phyloP scores from a whole-genome alignment of 2,329 filamentous ascomycete genomes.

The Xylariaceae sp. region DNA sequence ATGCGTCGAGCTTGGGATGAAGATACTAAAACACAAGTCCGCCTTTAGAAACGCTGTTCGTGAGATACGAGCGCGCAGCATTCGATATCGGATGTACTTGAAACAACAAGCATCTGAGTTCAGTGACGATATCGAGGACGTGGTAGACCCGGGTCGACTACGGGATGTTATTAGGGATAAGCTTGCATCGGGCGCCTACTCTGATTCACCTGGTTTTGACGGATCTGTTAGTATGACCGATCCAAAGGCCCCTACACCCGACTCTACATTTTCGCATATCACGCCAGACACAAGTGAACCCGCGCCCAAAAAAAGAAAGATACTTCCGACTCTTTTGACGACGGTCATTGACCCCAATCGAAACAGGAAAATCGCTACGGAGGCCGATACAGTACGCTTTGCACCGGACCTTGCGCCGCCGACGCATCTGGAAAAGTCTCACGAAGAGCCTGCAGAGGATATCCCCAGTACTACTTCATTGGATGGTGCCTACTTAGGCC shows the following conservation, averaged over 20 bases:
- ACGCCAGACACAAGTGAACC: slow-evolving; percentile 1
- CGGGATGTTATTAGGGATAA: not conserved
- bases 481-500: slow-evolving; percentile 24
- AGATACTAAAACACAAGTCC: slow-evolving; percentile 51
- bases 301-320: slow-evolving; percentile 25
- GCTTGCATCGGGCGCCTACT: not conserved
- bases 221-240: not conserved
- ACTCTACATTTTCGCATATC: not conserved
- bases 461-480: not conserved
- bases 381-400: slow-evolving; percentile 23
- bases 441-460: not conserved
- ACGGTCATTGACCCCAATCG: slow-evolving; percentile 17
- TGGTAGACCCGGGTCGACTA: not conserved
- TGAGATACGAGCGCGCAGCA: slow-evolving; percentile 49
- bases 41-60: slow-evolving; percentile 54
- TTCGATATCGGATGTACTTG: slow-evolving; percentile 38
- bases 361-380: slow-evolving; percentile 25
- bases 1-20: slow-evolving; percentile 51
- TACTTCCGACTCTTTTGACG: slow-evolving; percentile 24
- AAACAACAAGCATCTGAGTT: slow-evolving; percentile 21
- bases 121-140: slow-evolving; percentile 14
- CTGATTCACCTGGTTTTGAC: not conserved
- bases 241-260: not conserved
- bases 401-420: not conserved
- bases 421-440: not conserved